These are phyloP conservation scores for Stenogyne calaminthoides DNA, from an alignment of 305 asterid species.

Conservation along the genomic window DNA sequence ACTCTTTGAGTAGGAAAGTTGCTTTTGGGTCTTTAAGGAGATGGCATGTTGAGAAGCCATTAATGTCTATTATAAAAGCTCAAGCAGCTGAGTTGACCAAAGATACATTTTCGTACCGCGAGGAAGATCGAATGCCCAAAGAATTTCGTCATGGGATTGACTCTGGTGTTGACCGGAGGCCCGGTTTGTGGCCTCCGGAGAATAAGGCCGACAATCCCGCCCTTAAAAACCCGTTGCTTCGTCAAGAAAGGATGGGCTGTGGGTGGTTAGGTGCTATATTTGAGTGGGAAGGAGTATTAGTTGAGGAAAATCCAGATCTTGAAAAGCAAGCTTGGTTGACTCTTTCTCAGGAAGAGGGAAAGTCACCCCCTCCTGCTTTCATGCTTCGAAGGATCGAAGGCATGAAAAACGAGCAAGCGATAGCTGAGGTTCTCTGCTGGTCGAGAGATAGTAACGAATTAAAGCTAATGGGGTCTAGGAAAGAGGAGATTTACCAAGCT, in stretches of 20 bases:
- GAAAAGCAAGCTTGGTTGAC: slow-evolving; percentile 91
- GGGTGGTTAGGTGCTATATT: slow-evolving; percentile 96
- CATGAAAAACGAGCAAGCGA: slow-evolving; percentile 96
- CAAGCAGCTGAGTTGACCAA: slow-evolving; percentile 76
- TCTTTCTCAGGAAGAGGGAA: slow-evolving; percentile 82
- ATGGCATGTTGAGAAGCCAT: slow-evolving; percentile 22
- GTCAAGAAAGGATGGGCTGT: slow-evolving; percentile 93
- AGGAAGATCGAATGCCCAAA: slow-evolving; percentile 50
- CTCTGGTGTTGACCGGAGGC: slow-evolving; percentile 55
- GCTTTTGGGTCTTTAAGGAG: slow-evolving; percentile 28
- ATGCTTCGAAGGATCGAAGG: slow-evolving; percentile 81
- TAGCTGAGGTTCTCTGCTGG: slow-evolving; percentile 95
- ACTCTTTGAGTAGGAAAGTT: slow-evolving; percentile 36
- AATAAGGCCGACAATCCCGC: slow-evolving; percentile 83
- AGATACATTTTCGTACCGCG: slow-evolving; percentile 59
- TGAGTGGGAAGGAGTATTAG: slow-evolving; percentile 94
- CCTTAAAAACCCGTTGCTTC: slow-evolving; percentile 81
- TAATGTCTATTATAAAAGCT: slow-evolving; percentile 41
- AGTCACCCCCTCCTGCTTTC: slow-evolving; percentile 77
- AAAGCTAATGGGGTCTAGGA: slow-evolving; percentile 66
- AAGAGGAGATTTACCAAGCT: slow-evolving; percentile 82
- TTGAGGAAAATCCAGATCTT: slow-evolving; percentile 83
- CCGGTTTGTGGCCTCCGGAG: slow-evolving; percentile 79
- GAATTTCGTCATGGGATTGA: slow-evolving; percentile 53
- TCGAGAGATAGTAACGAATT: slow-evolving; percentile 72